Percentiles rank a stretch among this genome's conserved stretches.
Conservation (phyloP, 352 stramenopile species). For the Aphanomyces euteiches region DNA sequence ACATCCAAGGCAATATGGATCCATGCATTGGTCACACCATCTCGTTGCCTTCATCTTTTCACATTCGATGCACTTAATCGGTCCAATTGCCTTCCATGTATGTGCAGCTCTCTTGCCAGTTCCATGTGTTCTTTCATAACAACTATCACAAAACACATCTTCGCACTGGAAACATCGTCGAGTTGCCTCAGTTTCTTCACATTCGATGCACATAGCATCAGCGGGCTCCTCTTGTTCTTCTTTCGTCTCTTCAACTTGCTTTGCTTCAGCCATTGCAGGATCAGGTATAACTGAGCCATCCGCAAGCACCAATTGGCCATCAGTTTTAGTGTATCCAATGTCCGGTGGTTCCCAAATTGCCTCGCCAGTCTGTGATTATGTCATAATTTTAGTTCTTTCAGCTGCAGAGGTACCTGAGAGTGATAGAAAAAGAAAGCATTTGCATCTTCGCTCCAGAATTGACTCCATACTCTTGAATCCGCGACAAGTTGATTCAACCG, state of each 20-base stretch:
- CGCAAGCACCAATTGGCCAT: constrained; percentile 61
- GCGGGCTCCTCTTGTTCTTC: constrained; percentile 49
- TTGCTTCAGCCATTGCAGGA: constrained; percentile 36
- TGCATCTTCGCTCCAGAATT: constrained; percentile 76
- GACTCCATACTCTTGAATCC: constrained; percentile 51
- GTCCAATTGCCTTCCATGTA: constrained; percentile 69
- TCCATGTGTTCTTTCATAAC: constrained; percentile 71
- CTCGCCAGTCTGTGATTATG: constrained; percentile 49
- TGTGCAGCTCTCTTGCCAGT: constrained; percentile 68
- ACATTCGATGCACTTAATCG: constrained; percentile 76
- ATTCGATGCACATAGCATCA: constrained; percentile 70
- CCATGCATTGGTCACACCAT: constrained; percentile 68
- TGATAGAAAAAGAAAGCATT: constrained; percentile 80
- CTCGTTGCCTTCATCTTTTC: constrained; percentile 81
- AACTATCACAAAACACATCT: constrained; percentile 72
- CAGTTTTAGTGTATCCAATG: constrained; percentile 66
- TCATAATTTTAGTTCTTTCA: constrained; percentile 24
- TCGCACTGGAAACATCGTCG: constrained; percentile 68
- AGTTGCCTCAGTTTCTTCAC: constrained; percentile 65
- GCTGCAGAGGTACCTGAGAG: constrained; percentile 36
- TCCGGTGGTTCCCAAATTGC: constrained; percentile 60
- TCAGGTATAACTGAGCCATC: constrained; percentile 64
- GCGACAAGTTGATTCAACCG: constrained; percentile 42
- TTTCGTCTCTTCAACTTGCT: constrained; percentile 13
- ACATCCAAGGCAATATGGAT: constrained; percentile 76